Base-by-base conservation (phyloP, 2,329 filamentous ascomycete genomes). In the Fusarium marasasianum region DNA sequence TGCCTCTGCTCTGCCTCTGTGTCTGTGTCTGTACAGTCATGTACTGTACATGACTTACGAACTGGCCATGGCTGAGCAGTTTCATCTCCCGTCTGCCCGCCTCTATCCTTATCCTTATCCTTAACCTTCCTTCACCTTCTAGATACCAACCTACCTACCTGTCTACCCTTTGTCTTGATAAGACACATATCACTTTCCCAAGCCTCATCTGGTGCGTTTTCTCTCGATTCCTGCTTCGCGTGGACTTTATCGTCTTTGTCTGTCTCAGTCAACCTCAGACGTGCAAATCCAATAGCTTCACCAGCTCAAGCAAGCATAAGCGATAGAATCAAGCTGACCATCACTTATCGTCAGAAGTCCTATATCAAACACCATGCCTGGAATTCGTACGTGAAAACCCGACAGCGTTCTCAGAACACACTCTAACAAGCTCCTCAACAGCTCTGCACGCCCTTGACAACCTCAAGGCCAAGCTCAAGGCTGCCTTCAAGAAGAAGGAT, bases 391-490 rank as follows among this genome's bases (percentile, higher is more conserved):
- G 86, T 87, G 54, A 37, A 61, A 63, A n/a, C 13, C 20, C 15
- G 51, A 18, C 26, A 54, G 17, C 33, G 13, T 13, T 18, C 45
- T 3, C 38, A 22, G 5, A 38, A 26, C n/a, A 29, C 15, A 62
- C 17, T 62, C 61, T 73, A n/a, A 60, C 40, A 51, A 43, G 10
- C 12, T n/a, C 11, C 10, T 38, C 73, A 88, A 38, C 72, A 89
- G 87, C 87, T 62, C 80, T 84, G 56, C 82, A 85, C 72, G 86
- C 87, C 40, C 81, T 90, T 69, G 86, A 87, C 79, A 89, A 89
- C 82, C 75, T 90, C 75, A 88, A 87, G 86, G 83, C 81, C 78
- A 89, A 88, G 86, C 79, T 90, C 79, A 87, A 86, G 84, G 81
- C 82, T 72, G 81, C 83, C 80, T 87, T 88, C 83, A 87, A 86